Conservation (phyloP, 2,329 filamentous ascomycete genomes). For the Fusarium gaditjirri region DNA sequence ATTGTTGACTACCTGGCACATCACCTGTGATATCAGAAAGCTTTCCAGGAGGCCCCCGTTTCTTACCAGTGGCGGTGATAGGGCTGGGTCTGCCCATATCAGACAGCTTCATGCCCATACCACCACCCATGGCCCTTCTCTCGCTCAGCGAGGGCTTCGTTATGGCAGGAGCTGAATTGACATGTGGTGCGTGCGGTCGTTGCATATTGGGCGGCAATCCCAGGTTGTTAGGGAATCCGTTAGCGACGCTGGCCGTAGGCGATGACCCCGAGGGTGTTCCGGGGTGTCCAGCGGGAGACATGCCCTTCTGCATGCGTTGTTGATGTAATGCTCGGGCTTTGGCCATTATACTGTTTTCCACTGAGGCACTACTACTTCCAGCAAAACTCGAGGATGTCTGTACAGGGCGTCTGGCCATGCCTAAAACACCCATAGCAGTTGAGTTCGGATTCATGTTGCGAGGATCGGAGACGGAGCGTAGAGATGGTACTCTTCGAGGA, state of each 20-base stretch:
- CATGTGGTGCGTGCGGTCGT: constrained; percentile 61
- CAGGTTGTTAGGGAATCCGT: constrained; percentile 57
- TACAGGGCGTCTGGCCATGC: constrained; percentile 67
- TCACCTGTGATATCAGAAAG: constrained; percentile 54
- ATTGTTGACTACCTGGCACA: constrained; percentile 26
- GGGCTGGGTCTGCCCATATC: constrained; percentile 54
- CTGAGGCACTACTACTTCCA: constrained; percentile 44
- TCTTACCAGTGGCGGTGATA: constrained; percentile 39
- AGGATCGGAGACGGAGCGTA: constrained; percentile 70
- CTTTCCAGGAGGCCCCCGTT: constrained; percentile 53
- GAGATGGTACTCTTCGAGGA: constrained; percentile 65
- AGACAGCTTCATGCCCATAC: constrained; percentile 65
- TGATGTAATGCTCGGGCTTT: constrained; percentile 60
- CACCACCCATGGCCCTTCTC: constrained; percentile 60
- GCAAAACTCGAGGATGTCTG: constrained; percentile 53
- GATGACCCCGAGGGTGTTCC: constrained; percentile 48
- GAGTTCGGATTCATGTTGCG: constrained; percentile 81
- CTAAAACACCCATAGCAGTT: constrained; percentile 82
- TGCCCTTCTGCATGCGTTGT: constrained; percentile 58
- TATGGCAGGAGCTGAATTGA: constrained; percentile 63
- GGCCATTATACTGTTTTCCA: constrained; percentile 57
- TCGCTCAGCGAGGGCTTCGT: constrained; percentile 72
- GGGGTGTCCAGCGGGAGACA: constrained; percentile 48
- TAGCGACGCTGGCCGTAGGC: constrained; percentile 51
- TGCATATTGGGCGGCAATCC: constrained; percentile 54